Percentiles rank a stretch among this genome's conserved stretches.
Evolutionary conservation across 139 green algal species (phyloP).

Genomic region (Prasinococcaceae sp.): DNA sequence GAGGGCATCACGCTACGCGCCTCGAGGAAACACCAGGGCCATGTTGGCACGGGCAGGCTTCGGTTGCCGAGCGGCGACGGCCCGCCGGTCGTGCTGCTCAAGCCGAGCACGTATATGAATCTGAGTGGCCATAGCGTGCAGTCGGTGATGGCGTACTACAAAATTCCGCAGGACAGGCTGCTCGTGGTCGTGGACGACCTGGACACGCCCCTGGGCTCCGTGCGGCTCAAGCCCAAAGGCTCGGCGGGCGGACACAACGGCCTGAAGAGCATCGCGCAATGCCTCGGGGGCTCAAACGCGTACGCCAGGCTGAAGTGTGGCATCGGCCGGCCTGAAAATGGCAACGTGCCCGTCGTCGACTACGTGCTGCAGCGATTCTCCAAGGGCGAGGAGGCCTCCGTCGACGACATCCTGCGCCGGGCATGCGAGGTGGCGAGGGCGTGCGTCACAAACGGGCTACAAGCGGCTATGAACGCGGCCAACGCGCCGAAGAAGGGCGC

Average conservation of each 20-base stretch:
- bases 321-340: neutral
- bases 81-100: slow-evolving; percentile 1
- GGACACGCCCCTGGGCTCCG: neutral
- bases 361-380: no score
- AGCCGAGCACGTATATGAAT: slow-evolving; percentile 16
- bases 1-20: neutral
- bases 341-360: neutral
- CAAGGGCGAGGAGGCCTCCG: no score
- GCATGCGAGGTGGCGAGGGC: no score
- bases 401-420: no score
- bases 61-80: neutral
- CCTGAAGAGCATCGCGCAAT: neutral
- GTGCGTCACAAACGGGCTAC: no score
- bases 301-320: neutral
- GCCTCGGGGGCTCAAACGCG: neutral
- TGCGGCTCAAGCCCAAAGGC: neutral
- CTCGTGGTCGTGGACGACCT: neutral
- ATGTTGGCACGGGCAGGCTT: neutral
- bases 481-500: no score
- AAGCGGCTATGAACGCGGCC: no score
- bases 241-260: neutral
- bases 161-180: neutral
- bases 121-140: neutral
- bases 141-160: neutral
- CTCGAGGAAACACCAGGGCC: neutral